phyloP scores from a whole-genome alignment of 2,329 filamentous ascomycete species.

The Pseudogymnoascus destructans region DNA sequence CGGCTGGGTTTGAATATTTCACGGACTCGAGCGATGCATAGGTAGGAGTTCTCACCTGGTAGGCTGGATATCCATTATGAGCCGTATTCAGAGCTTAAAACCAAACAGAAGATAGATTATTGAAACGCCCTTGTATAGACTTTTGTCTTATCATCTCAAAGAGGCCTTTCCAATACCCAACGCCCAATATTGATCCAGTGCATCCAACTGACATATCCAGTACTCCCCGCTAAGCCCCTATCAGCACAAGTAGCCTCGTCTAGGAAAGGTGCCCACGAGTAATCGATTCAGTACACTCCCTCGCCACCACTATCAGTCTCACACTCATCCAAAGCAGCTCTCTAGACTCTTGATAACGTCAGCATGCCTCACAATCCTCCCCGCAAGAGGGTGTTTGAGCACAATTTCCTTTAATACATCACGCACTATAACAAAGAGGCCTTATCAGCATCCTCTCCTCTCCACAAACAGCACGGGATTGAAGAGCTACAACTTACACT shows the following conservation, averaged over 20 bases:
- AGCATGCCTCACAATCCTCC: neutral
- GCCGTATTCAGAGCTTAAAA: neutral
- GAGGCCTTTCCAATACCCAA: neutral
- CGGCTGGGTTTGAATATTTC: slow-evolving; percentile 20
- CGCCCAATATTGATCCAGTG: neutral
- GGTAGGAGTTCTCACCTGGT: slow-evolving; percentile 2
- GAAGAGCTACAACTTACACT: neutral
- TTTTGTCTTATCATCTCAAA: neutral
- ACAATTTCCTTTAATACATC: neutral
- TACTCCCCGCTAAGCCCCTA: neutral
- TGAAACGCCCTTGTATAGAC: neutral
- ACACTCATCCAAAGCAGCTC: neutral
- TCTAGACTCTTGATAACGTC: neutral
- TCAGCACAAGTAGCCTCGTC: neutral
- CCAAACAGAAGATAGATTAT: neutral
- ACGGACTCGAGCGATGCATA: slow-evolving; percentile 19
- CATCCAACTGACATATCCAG: neutral
- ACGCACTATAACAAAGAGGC: neutral
- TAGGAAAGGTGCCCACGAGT: neutral
- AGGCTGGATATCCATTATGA: neutral
- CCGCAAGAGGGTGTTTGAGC: neutral
- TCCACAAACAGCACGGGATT: neutral
- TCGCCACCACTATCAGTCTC: neutral
- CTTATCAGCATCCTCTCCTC: neutral
- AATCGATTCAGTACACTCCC: neutral